A percentile compares a stretch with the other conserved stretches of the same genome.
These are phyloP conservation scores for Musa beccarii DNA, from an alignment of 176 grass and related monocot genomes.

Conservation along the genomic window DNA sequence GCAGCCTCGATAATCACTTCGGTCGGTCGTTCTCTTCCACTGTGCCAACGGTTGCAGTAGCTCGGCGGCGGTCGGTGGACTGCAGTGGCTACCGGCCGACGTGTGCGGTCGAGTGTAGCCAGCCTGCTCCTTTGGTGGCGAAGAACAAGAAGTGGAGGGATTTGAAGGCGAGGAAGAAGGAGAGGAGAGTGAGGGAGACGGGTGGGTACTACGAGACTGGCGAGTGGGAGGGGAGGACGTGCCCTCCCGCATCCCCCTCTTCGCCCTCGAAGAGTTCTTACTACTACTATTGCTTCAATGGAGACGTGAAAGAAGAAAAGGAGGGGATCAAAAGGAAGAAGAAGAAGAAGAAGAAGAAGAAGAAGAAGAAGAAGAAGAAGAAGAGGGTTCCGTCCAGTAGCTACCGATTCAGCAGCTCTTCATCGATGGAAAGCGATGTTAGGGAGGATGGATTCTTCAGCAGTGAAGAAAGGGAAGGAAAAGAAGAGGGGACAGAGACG, in stretches of 20 bases:
- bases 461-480: conserved; percentile 43
- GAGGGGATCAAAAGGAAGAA: background rate
- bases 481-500: conserved; percentile 36
- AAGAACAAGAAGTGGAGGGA: background rate
- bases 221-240: conserved; percentile 2
- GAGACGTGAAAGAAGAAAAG: background rate
- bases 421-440: conserved; percentile 24
- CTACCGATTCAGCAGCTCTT: conserved; percentile 76
- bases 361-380: background rate
- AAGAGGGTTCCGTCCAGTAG: conserved; percentile 27
- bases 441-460: conserved; percentile 37
- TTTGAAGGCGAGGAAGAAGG: background rate
- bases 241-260: conserved; percentile 44
- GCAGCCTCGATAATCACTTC: background rate
- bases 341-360: background rate
- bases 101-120: background rate
- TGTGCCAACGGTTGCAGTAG: background rate
- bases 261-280: conserved; percentile 34
- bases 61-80: conserved; percentile 14
- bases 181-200: conserved; percentile 28
- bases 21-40: too few relatives aligned
- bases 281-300: conserved; percentile 4
- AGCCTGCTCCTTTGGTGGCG: background rate
- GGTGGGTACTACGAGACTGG: conserved; percentile 15
- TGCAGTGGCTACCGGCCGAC: conserved; percentile 20